Evolutionary conservation across 2,329 filamentous ascomycete species (phyloP).

Genomic region (Zymoseptoria pseudotritici): DNA sequence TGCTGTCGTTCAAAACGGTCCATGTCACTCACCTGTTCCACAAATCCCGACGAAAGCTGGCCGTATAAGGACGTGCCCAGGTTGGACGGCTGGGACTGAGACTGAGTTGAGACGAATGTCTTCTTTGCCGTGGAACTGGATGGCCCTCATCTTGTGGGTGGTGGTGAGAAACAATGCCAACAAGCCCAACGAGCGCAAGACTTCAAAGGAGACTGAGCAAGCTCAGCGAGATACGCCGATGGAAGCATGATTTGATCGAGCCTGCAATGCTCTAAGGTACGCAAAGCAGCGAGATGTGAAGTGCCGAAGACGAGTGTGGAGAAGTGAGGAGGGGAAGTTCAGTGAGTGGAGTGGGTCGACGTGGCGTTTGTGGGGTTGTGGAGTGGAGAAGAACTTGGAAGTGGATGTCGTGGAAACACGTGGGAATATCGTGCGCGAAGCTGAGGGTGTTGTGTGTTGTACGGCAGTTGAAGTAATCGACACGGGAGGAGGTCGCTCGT

Average conservation of each 20-base stretch:
- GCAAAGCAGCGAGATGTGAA: not conserved
- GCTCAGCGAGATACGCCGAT: too few species aligned
- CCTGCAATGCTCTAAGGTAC: too few species aligned
- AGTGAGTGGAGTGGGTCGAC: not conserved
- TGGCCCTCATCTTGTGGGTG: conserved; percentile 12
- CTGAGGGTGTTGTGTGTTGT: too few species aligned
- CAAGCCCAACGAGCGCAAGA: too few species aligned
- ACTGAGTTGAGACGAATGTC: conserved; percentile 18
- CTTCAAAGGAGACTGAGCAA: too few species aligned
- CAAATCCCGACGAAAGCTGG: conserved; percentile 16
- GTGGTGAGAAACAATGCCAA: too few species aligned
- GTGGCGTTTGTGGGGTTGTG: not conserved
- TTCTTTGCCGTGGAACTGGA: conserved; percentile 17
- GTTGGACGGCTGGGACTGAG: conserved; percentile 8
- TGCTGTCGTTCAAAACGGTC: not conserved
- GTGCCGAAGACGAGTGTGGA: not conserved
- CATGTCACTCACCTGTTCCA: conserved; percentile 3
- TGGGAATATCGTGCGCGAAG: not conserved
- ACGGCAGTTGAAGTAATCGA: not conserved
- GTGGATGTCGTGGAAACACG: not conserved
- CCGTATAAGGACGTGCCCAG: conserved; percentile 13
- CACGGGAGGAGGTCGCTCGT: too few species aligned
- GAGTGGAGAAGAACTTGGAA: not conserved
- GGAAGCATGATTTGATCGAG: not conserved
- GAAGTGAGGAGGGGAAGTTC: not conserved